Evolutionary conservation across 305 asterid species (phyloP).

Genomic region (Rubia peregrina): DNA sequence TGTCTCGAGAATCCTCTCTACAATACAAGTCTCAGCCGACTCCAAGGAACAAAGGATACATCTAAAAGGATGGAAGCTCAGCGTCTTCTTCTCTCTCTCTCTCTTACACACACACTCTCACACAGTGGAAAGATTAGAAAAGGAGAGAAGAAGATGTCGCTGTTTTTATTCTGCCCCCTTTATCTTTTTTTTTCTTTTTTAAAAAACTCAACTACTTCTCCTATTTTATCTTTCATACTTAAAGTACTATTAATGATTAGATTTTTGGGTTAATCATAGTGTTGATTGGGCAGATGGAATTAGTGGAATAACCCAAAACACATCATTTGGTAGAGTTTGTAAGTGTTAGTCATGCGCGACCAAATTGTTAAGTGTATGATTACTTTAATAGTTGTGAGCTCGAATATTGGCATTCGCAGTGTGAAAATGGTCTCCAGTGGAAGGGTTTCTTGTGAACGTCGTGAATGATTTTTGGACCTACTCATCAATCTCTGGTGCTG

Average conservation of each 20-base stretch:
- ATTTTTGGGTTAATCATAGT: background rate
- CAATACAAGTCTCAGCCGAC: conserved; percentile 64
- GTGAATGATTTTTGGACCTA: no score
- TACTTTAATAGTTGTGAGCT: no score
- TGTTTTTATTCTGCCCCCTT: conserved; percentile 33
- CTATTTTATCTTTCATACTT: conserved; percentile 8
- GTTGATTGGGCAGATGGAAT: background rate
- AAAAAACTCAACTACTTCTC: conserved; percentile 20
- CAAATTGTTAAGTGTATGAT: no score
- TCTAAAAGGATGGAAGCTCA: background rate
- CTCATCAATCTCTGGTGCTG: no score
- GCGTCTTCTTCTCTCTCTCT: conserved; percentile 2
- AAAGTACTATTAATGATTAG: background rate
- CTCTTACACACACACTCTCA: conserved; percentile 16
- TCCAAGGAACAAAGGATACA: conserved; percentile 22
- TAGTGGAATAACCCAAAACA: background rate
- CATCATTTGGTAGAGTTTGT: background rate
- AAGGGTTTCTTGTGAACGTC: no score
- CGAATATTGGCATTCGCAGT: no score
- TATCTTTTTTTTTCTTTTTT: conserved; percentile 5
- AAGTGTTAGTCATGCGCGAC: no score
- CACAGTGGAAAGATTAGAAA: conserved; percentile 9
- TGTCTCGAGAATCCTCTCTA: conserved; percentile 51
- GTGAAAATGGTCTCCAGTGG: no score
- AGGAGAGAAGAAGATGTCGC: conserved; percentile 45